Evolutionary conservation across 805 yeast species (phyloP).

Genomic region (Lachancea cidri): DNA sequence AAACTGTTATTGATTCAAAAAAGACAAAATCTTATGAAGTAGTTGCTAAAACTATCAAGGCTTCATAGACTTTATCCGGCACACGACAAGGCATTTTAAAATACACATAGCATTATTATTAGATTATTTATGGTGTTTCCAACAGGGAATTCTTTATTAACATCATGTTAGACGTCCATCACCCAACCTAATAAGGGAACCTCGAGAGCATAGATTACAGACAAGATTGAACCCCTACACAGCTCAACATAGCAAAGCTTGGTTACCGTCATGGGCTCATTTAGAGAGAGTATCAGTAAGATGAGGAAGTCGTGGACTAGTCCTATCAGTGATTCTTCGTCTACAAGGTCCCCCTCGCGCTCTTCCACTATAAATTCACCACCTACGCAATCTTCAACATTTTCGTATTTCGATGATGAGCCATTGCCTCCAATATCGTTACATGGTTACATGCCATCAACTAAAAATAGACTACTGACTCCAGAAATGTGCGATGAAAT

Average conservation of each 20-base stretch:
- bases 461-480: conserved; percentile 55
- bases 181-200: background rate
- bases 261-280: background rate
- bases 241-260: background rate
- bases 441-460: conserved; percentile 53
- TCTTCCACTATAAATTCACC: background rate
- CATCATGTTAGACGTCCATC: background rate
- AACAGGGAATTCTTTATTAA: no score
- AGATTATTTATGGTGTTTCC: no score
- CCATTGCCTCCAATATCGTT: conserved; percentile 55
- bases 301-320: conserved; percentile 1
- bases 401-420: conserved; percentile 15
- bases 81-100: no score
- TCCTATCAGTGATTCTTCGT: background rate
- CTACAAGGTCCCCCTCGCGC: background rate
- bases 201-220: no score
- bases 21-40: background rate
- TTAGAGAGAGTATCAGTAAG: conserved; percentile 1
- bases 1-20: conserved; percentile 26
- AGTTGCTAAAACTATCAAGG: background rate
- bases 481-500: conserved; percentile 67
- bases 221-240: no score
- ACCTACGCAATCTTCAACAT: background rate
- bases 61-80: background rate
- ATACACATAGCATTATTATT: background rate